Evolutionary conservation across 148 eudicot species (phyloP).

Genomic region (Nyssa sinensis): DNA sequence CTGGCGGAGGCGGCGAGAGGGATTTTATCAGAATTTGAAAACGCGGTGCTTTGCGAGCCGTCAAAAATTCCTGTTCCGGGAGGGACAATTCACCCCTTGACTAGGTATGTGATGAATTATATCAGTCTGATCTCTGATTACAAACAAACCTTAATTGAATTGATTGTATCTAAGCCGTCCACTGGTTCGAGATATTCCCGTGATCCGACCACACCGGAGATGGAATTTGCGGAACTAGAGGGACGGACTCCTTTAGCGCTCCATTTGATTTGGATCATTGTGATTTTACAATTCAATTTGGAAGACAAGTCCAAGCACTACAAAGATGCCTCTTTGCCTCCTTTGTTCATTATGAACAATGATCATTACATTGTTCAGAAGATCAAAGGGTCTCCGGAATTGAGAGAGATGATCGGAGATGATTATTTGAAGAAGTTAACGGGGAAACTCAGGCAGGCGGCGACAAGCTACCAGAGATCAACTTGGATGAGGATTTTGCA

Average conservation of each 20-base stretch:
- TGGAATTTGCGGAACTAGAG: constrained; percentile 58
- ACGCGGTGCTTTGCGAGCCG: constrained; percentile 69
- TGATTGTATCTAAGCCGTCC: constrained; percentile 73
- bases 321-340: constrained; percentile 54
- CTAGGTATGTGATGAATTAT: constrained; percentile 96
- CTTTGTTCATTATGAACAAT: constrained; percentile 86
- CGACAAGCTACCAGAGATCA: constrained; percentile 57
- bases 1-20: constrained; percentile 84
- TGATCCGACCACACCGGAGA: constrained; percentile 49
- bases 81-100: constrained; percentile 81
- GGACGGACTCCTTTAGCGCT: constrained; percentile 56
- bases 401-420: constrained; percentile 74
- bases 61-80: constrained; percentile 77
- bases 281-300: constrained; percentile 58
- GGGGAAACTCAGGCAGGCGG: constrained; percentile 53
- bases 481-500: constrained; percentile 71
- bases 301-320: constrained; percentile 70
- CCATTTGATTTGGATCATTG: constrained; percentile 89
- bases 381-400: constrained; percentile 59
- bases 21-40: constrained; percentile 78
- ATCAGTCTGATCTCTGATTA: constrained; percentile 75
- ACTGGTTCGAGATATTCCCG: constrained; percentile 61
- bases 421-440: constrained; percentile 59
- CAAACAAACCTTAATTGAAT: constrained; percentile 61
- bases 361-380: constrained; percentile 74